Evolutionary conservation across 1,284 basidiomycete species (phyloP).

Genomic region (Cutaneotrichosporon mucoides): DNA sequence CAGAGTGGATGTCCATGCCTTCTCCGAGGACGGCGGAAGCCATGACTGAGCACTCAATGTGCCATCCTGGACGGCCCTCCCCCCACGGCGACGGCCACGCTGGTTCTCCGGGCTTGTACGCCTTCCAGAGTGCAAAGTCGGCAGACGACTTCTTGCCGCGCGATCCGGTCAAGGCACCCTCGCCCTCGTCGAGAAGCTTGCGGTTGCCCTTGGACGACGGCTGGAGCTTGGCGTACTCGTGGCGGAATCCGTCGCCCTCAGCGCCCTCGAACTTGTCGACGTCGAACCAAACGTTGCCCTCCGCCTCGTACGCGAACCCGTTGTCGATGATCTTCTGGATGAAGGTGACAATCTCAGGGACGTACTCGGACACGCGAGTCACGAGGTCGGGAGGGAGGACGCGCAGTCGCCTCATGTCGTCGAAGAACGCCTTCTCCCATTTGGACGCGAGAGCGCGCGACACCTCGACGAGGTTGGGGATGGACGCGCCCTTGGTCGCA

Average conservation of each 20-base stretch:
- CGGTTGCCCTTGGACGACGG: slow-evolving; percentile 93
- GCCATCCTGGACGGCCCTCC: slow-evolving; percentile 95
- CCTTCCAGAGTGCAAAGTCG: slow-evolving; percentile 99
- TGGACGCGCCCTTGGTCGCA: slow-evolving; percentile 70
- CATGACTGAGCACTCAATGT: slow-evolving; percentile 99
- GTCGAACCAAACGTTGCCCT: slow-evolving; percentile 94
- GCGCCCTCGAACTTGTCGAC: slow-evolving; percentile 78
- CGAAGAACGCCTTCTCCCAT: slow-evolving; percentile 89
- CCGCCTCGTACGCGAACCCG: slow-evolving; percentile 83
- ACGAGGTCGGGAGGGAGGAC: slow-evolving; percentile 85
- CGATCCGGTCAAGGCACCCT: slow-evolving; percentile 72
- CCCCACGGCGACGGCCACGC: slow-evolving; percentile 98
- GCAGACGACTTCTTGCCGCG: slow-evolving; percentile 58
- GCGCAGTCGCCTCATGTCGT: slow-evolving; percentile 83
- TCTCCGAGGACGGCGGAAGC: slow-evolving; percentile 86
- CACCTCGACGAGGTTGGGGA: slow-evolving; percentile 75
- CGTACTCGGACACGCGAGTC: slow-evolving; percentile 95
- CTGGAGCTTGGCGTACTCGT: slow-evolving; percentile 89
- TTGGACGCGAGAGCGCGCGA: slow-evolving; percentile 78
- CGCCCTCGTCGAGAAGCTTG: slow-evolving; percentile 85
- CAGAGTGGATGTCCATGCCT: slow-evolving; percentile 96
- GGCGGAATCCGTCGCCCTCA: slow-evolving; percentile 55
- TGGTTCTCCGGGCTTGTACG: slow-evolving; percentile 95
- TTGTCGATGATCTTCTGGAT: slow-evolving; percentile 81
- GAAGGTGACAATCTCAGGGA: slow-evolving; percentile 89